A percentile compares a stretch with the other conserved stretches of the same genome.
Evolutionary conservation across 2,329 filamentous ascomycete species (phyloP).

Genomic region (Alternaria brassicae): DNA sequence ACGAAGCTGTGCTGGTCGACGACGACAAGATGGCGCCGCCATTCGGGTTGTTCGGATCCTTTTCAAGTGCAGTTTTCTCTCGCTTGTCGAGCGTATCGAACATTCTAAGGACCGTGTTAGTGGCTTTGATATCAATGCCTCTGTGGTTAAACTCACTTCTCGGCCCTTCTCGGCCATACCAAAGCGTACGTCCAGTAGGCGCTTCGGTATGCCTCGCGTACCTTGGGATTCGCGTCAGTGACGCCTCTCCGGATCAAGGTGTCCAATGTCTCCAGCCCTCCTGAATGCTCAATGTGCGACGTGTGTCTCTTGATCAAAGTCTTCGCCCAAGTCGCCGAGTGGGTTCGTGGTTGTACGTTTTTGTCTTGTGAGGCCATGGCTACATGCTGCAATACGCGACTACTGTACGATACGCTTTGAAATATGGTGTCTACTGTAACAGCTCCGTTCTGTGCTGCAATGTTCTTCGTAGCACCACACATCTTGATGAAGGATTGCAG

Average conservation of each 20-base stretch:
- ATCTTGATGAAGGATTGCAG: slow-evolving; percentile 91
- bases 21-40: slow-evolving; percentile 55
- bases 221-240: slow-evolving; percentile 86
- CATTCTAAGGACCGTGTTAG: slow-evolving; percentile 62
- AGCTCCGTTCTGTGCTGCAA: slow-evolving; percentile 84
- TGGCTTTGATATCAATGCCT: background rate
- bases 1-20: slow-evolving; percentile 56
- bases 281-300: slow-evolving; percentile 80
- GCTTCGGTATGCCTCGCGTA: slow-evolving; percentile 82
- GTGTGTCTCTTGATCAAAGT: slow-evolving; percentile 85
- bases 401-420: slow-evolving; percentile 77
- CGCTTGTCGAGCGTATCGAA: slow-evolving; percentile 79
- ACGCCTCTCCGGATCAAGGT: slow-evolving; percentile 90
- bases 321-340: slow-evolving; percentile 81
- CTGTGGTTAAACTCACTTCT: slow-evolving; percentile 62
- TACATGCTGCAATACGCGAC: slow-evolving; percentile 84
- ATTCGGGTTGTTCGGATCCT: slow-evolving; percentile 83
- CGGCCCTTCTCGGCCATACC: slow-evolving; percentile 79
- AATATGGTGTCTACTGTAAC: slow-evolving; percentile 81
- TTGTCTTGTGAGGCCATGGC: slow-evolving; percentile 87
- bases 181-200: slow-evolving; percentile 85
- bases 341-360: slow-evolving; percentile 85
- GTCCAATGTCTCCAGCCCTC: slow-evolving; percentile 81
- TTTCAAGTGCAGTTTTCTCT: slow-evolving; percentile 80
- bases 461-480: slow-evolving; percentile 89